phyloP scores from a whole-genome alignment of 2,329 filamentous ascomycete genomes.

The Aspergillus persii region DNA sequence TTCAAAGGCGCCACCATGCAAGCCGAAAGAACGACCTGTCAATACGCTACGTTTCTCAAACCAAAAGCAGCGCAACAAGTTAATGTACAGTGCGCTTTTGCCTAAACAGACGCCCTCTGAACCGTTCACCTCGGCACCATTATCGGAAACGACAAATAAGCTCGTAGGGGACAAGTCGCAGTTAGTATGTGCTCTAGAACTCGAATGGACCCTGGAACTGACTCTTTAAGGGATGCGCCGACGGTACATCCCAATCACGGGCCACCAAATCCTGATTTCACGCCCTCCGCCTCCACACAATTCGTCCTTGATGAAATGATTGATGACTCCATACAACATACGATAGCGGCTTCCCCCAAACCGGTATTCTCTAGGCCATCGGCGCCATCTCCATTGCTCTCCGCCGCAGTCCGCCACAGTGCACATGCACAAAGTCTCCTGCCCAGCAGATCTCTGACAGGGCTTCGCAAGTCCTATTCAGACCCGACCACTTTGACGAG shows the following conservation, averaged over 20 bases:
- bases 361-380: neutral
- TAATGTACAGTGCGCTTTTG: conserved; percentile 43
- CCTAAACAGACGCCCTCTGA: conserved; percentile 20
- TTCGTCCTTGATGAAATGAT: conserved; percentile 27
- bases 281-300: conserved; percentile 29
- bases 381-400: neutral
- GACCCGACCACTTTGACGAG: conserved; percentile 31
- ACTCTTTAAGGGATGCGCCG: conserved; percentile 9
- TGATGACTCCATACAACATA: conserved; percentile 1
- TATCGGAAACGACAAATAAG: conserved; percentile 1
- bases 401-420: neutral
- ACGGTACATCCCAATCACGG: neutral
- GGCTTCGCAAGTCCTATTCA: conserved; percentile 35
- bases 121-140: conserved; percentile 8
- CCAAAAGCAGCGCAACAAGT: conserved; percentile 41
- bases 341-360: neutral
- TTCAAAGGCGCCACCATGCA: neutral
- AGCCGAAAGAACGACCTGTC: conserved; percentile 8
- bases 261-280: conserved; percentile 24
- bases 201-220: conserved; percentile 4
- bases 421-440: neutral
- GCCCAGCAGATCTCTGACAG: conserved; percentile 8
- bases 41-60: conserved; percentile 32
- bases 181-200: conserved; percentile 29
- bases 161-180: conserved; percentile 9